Base-by-base conservation (phyloP, 805 yeast genomes). In the Ogataea pini region DNA sequence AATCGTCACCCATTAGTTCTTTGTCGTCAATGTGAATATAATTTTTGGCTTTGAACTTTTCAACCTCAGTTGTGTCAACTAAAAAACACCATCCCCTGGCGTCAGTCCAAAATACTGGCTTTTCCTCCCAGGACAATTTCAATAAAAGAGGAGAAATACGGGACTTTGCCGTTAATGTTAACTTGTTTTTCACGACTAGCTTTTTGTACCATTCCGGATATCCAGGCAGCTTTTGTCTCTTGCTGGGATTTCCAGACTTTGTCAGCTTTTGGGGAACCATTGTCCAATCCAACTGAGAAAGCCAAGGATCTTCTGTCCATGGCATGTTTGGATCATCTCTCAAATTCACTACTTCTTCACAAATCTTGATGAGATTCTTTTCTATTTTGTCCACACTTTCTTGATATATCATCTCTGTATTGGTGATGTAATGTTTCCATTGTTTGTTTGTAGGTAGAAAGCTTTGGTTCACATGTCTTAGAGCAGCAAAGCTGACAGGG, bases 121-220 rank as follows among this genome's bases (percentile, higher is more conserved):
- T 76, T 0, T 82, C 85, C 56, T 90, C 96, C 97, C 97, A 94
- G 25, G 83, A 79, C 44, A 94, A 71, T 51, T 83, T 80, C 48
- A 94, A 72, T 28, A 94, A 67, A 3, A 91, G 60, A 0, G 97
- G 92, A 0, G 96, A 79, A 3, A 82, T 70, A 55, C 98, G 72
- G 0, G 96, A 76, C 46, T 89, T 77, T 1, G 87, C 79, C 0
- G 94, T 81, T 12, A 94, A 67, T 31, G 73, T 79, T 59, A 89
- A 53, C 19, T 58, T 52, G 12, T 57, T 60, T 17, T 71, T 65
- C 36, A 70, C 73, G 51, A 72, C 69, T 31, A 80, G 60, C 20
- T 81, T 82, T 50, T 86, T 79, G 65, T 88, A 95, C 99, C 99
- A 94, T 55, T 85, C 85, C 0, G 99, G 99, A 58, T 76, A 89